Base-by-base conservation (phyloP, 2,329 filamentous ascomycete genomes). In the Microsporum audouinii region DNA sequence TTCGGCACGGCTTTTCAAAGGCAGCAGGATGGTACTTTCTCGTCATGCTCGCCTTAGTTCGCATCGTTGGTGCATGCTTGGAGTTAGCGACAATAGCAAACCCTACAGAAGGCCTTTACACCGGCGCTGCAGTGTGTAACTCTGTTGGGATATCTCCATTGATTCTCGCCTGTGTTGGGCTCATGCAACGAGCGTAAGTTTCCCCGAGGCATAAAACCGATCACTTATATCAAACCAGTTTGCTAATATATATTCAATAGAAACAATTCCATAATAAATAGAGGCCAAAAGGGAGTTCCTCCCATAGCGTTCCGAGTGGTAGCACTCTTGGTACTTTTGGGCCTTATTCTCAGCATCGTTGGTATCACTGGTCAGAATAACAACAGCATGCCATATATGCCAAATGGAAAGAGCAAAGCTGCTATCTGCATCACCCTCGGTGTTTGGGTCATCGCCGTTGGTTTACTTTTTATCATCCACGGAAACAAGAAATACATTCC, bases 11-110 rank as follows among this genome's bases (percentile, higher is more conserved):
- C 34, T 69, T 75, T 51, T 66, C 70, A 2, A 73, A 73, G 49
- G 77, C 72, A 61, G 72, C 76, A 0, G 82, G 81, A 47, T 85
- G 81, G 78, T 65, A 80, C 10, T 83, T 79, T 67, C 73, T 84
- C 5, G 66, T 80, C 53, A 66, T 82, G 36, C 80, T 86, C 67
- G 78, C 77, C 34, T 63, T 82, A 4, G 70, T 78, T 10, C 79
- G 82, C 43, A 74, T 84, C 53, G 66, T 81, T 23, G 82, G 81
- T 43, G 72, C 77, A 5, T 66, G 74, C 47, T 75, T 81, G 62
- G 72, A 82, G 63, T 77, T 85, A 4, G 74, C 78, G 27, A 78
- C 79, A 3, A 78, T 80, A 65, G 69, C 67, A 58, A 63, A 78
- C 27, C 77, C 77, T 2, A 72, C 69, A 1, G 68, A 64, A 3